Evolutionary conservation across 306 rosid species (phyloP), one percentile per base, ranked within the genome.

Genomic region (Oxytropis ochrocephala): DNA sequence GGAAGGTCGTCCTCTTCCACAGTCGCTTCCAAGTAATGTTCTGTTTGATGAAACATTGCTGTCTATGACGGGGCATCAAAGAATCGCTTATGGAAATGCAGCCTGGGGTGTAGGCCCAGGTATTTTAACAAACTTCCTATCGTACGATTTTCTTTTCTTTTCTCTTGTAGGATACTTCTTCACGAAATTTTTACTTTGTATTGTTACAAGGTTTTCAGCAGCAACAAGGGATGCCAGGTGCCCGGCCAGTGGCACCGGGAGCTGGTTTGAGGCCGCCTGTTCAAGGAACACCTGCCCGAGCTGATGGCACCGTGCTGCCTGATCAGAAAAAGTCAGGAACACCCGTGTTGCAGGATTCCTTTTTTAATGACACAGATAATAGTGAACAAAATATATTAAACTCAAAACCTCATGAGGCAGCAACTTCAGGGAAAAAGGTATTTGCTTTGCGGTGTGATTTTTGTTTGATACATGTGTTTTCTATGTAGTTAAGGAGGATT

Each of bases 1-100:
- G 85, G 98, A 90, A 82, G 98, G 98, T n/a, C 88, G 80, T 19
- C 73, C 94, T 64, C 89, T 88, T 78, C 97, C 98, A 63, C 83
- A 83, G 59, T 73, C 87, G 14, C 89, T 93, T 83, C 97, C 97
- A 55, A 83, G 51, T 66, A 82, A 74, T 82, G 82, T 93, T 58
- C 47, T 88, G 72, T 82, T 46, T 81, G 98, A 93, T 24, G 96
- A 88, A 80, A 85, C 94, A 38, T 78, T 90, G 71, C 18, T 87
- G 76, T 88, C 96, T 29, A 83, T 93, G 97, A 86, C 79, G 0
- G 96, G 96, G 75, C 98, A 85, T 76, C 88, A 87, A 46, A 90
- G 85, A 78, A 47, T 35, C 33, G 11, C 82, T 39, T 64, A 79
- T 70, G 92, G 85, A 74, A 85, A 84, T 84, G 81, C 95, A 66